Conservation (phyloP, 2,329 filamentous ascomycete genomes). For the Apiospora koreana region DNA sequence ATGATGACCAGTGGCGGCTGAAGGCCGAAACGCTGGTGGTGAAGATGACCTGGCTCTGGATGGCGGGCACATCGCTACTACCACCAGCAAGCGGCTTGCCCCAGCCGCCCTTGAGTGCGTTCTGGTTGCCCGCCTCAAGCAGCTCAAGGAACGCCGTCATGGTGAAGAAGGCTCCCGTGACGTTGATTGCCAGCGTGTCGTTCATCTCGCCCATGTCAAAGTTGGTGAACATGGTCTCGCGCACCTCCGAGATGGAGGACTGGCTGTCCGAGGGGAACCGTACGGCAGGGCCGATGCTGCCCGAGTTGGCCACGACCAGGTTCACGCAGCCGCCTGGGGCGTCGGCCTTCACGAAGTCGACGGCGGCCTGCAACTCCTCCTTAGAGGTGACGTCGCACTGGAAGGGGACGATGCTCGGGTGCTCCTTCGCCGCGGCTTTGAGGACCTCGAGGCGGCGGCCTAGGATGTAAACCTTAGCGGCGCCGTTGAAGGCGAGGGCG, state of each 20-base stretch:
- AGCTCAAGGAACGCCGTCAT: slow-evolving; percentile 69
- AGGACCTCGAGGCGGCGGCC: slow-evolving; percentile 54
- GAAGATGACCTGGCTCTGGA: slow-evolving; percentile 32
- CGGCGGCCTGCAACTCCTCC: slow-evolving; percentile 57
- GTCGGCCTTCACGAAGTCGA: slow-evolving; percentile 53
- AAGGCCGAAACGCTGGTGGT: slow-evolving; percentile 27
- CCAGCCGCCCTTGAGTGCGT: slow-evolving; percentile 26
- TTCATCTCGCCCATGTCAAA: slow-evolving; percentile 57
- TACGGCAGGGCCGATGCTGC: slow-evolving; percentile 58
- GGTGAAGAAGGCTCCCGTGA: slow-evolving; percentile 66
- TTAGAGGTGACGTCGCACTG: slow-evolving; percentile 66
- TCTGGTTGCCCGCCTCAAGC: slow-evolving; percentile 60
- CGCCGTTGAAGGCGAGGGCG: slow-evolving; percentile 56
- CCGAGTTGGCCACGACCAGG: slow-evolving; percentile 62
- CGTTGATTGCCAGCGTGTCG: slow-evolving; percentile 60
- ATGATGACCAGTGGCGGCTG: slow-evolving; percentile 19
- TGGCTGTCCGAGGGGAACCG: background rate
- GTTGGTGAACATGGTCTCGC: slow-evolving; percentile 9
- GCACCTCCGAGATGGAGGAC: background rate
- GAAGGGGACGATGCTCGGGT: slow-evolving; percentile 38
- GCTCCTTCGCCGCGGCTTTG: slow-evolving; percentile 44
- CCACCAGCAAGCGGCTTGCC: slow-evolving; percentile 16
- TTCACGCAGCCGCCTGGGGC: slow-evolving; percentile 56
- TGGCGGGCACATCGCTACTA: slow-evolving; percentile 15
- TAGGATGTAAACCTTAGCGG: slow-evolving; percentile 59